Percentiles rank a stretch among this genome's conserved stretches.
phyloP scores from a whole-genome alignment of 345 rosid genomes.

The Conringia planisiliqua region DNA sequence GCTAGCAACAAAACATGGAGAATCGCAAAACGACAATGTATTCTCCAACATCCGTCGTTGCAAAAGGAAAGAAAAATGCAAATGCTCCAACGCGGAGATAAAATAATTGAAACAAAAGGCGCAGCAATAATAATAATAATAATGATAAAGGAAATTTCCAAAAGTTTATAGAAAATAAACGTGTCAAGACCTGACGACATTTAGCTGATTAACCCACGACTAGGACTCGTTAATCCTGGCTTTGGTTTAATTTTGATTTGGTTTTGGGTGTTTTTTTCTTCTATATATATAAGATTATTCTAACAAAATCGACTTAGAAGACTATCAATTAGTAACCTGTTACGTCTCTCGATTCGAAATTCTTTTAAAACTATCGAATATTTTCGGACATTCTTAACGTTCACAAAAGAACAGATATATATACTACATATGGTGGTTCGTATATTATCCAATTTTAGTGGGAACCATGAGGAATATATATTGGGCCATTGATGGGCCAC shows the following conservation, averaged over 20 bases:
- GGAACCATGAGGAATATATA: conserved; percentile 7
- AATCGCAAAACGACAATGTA: conserved; percentile 21
- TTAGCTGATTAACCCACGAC: no score
- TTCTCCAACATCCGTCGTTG: conserved; percentile 4
- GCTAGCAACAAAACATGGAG: not conserved
- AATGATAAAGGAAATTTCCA: no score
- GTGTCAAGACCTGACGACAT: not conserved
- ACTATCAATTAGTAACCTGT: no score
- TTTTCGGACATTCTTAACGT: not conserved
- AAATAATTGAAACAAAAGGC: conserved; percentile 18
- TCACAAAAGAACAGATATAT: not conserved
- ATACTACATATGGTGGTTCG: not conserved
- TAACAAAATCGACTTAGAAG: no score
- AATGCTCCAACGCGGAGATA: conserved; percentile 4
- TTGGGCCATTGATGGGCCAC: conserved; percentile 17
- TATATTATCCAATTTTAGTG: conserved; percentile 14
- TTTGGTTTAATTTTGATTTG: no score
- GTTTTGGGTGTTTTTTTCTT: no score
- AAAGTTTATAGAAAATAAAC: not conserved
- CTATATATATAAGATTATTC: no score
- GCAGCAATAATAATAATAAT: not conserved
- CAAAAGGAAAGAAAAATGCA: not conserved
- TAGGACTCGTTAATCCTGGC: no score
- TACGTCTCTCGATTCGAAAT: no score
- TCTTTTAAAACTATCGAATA: no score